phyloP scores from a whole-genome alignment of 257 asterid species.

The Gardenia jasminoides region DNA sequence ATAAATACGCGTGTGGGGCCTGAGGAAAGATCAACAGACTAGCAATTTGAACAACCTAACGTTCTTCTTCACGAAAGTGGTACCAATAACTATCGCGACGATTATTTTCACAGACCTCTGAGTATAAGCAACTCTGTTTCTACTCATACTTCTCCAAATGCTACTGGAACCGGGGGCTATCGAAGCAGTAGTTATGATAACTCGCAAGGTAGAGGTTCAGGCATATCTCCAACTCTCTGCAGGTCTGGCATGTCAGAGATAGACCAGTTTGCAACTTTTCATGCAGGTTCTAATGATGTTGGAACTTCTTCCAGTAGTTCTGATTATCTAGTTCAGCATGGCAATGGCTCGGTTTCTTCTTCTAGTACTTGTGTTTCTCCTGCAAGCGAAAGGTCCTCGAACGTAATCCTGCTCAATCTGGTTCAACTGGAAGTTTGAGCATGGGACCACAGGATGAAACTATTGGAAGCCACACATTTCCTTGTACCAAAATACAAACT shows the following conservation, averaged over 20 bases:
- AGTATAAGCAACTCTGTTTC: conserved; percentile 32
- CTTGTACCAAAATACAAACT: no score
- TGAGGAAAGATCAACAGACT: conserved; percentile 42
- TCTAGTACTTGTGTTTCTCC: conserved; percentile 62
- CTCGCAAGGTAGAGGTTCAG: conserved; percentile 27
- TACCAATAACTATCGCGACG: conserved; percentile 28
- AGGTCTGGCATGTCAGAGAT: conserved; percentile 40
- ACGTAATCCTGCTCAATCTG: conserved; percentile 64
- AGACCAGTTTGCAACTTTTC: conserved; percentile 35
- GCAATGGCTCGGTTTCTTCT: conserved; percentile 51
- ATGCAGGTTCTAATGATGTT: conserved; percentile 39
- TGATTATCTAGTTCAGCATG: conserved; percentile 34
- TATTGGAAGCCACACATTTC: conserved; percentile 38
- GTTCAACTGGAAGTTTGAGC: conserved; percentile 62
- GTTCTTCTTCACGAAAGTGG: conserved; percentile 20
- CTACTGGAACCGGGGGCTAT: conserved; percentile 30
- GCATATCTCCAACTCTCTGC: conserved; percentile 28
- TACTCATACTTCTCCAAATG: conserved; percentile 29
- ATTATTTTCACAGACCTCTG: conserved; percentile 24
- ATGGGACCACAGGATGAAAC: conserved; percentile 43
- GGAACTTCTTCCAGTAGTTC: conserved; percentile 50
- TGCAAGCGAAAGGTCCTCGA: conserved; percentile 84
- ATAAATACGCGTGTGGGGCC: conserved; percentile 31
- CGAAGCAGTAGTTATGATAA: conserved; percentile 24
- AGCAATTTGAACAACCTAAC: conserved; percentile 49